Conservation (phyloP, 352 stramenopile species). For the Phytophthora sp. region DNA sequence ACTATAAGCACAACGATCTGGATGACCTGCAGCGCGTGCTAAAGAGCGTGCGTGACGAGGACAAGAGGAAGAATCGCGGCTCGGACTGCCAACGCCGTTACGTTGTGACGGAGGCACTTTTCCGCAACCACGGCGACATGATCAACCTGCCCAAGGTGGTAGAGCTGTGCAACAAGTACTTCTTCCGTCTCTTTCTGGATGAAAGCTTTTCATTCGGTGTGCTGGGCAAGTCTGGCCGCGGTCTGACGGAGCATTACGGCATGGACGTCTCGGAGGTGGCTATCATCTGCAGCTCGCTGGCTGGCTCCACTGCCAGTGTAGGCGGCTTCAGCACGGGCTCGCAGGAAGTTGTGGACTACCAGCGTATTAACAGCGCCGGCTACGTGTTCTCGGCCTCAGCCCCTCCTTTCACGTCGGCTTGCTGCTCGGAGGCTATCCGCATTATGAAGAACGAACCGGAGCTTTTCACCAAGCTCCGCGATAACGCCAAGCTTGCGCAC, state of each 20-base stretch:
- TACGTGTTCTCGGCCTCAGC: conserved; percentile 99
- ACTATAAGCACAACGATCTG: conserved; percentile 99
- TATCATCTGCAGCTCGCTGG: conserved; percentile 95
- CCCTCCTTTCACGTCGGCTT: conserved; percentile 95
- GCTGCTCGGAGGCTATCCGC: conserved; percentile 84
- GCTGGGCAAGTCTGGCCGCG: conserved; percentile 90
- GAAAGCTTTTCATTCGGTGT: conserved; percentile 95
- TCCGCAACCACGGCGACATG: conserved; percentile 97
- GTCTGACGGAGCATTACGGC: conserved; percentile 85
- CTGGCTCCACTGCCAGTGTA: conserved; percentile 93
- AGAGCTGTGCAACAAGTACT: conserved; percentile 91
- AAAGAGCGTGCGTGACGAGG: conserved; percentile 81
- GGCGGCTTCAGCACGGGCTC: conserved; percentile 97
- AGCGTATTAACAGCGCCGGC: conserved; percentile 96
- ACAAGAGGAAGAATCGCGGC: conserved; percentile 83
- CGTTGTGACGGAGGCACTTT: conserved; percentile 98
- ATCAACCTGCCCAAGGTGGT: conserved; percentile 94
- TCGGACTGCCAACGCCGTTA: conserved; percentile 94
- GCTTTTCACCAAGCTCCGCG: conserved; percentile 70
- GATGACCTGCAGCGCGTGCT: conserved; percentile 95
- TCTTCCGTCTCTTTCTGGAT: conserved; percentile 88
- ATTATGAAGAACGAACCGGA: conserved; percentile 84
- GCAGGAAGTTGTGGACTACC: conserved; percentile 97
- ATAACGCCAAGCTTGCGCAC: conserved; percentile 71
- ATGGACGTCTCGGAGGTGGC: conserved; percentile 86